phyloP scores from a whole-genome alignment of 2,329 filamentous ascomycete species.

The Ceratocystis cubensis region DNA sequence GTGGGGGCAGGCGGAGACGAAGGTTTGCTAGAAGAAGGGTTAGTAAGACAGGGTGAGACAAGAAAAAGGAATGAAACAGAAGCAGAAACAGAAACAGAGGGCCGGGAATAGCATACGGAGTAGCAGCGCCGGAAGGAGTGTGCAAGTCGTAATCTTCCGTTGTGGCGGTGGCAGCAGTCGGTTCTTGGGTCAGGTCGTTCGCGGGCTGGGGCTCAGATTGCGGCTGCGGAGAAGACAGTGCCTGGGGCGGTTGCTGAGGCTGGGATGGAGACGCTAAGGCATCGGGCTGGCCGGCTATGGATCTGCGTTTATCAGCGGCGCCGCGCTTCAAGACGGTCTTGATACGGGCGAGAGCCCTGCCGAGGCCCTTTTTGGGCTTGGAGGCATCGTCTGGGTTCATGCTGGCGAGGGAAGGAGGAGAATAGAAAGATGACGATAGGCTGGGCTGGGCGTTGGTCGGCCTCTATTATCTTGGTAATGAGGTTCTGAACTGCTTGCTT shows the following conservation, averaged over 20 bases:
- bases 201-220: background rate
- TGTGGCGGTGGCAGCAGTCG: background rate
- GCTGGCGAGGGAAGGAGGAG: background rate
- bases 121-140: background rate
- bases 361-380: conserved; percentile 37
- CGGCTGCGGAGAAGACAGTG: background rate
- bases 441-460: background rate
- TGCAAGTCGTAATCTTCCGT: background rate
- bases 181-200: background rate
- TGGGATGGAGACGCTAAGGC: background rate
- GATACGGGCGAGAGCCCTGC: conserved; percentile 37
- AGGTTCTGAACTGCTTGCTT: too few species aligned
- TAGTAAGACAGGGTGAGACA: background rate
- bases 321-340: conserved; percentile 38
- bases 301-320: conserved; percentile 24
- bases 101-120: background rate
- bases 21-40: background rate
- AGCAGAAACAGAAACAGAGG: background rate
- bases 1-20: conserved; percentile 21
- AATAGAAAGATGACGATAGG: background rate
- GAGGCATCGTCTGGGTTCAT: background rate
- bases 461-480: too few species aligned
- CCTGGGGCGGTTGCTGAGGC: background rate
- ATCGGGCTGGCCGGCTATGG: background rate
- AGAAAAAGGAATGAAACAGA: background rate